Evolutionary conservation across 805 yeast species (phyloP), one percentile per base, ranked within the genome.

Genomic region (Maudiozyma saulgeensis): DNA sequence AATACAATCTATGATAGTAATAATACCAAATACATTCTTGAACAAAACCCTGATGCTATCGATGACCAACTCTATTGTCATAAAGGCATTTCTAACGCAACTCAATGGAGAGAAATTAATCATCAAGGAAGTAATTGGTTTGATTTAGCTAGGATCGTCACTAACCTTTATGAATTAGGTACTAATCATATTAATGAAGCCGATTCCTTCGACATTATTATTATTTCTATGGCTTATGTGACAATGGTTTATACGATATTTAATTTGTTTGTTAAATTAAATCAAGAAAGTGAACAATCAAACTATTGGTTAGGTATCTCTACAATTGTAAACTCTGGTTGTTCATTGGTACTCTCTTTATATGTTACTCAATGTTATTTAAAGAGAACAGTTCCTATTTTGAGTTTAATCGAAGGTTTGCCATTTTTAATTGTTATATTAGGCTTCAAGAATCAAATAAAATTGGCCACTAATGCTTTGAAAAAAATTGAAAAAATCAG

Each of bases 381-480:
- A 44, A 77, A 79, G 35, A 69, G 79, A 43, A 77, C 76, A 46
- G 82, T 91, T 32, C 81, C 95, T 8, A 72, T 87, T 49, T 71
- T 86, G 49, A 80, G 87, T 49, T 73, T 91, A 55, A 79, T 89
- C 50, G 97, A 91, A 69, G 97, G 97, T 34, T 69, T 91, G 43
- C 99, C 99, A 21, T 91, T 91, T 67, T 76, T 91, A 61, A 95
- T 91, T 21, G 88, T 95, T 19, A 82, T 88, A 4, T 80, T 91
- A 61, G 99, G 98, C 1, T 91, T 91, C 68, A 89, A 87, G 63
- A 85, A 87, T 64, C 88, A 90, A 60, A 78, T 87, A 18, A 73
- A 79, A 12, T 75, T 89, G 54, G 84, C 96, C 0, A 69, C 76
- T 19, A 76, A 78, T 43, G 81, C 83, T 23, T 60, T 78, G 57